A percentile compares a stretch with the other conserved stretches of the same genome.
These are phyloP conservation scores for Candida pseudoglaebosa DNA, from an alignment of 805 yeast species.

Conservation along the genomic window DNA sequence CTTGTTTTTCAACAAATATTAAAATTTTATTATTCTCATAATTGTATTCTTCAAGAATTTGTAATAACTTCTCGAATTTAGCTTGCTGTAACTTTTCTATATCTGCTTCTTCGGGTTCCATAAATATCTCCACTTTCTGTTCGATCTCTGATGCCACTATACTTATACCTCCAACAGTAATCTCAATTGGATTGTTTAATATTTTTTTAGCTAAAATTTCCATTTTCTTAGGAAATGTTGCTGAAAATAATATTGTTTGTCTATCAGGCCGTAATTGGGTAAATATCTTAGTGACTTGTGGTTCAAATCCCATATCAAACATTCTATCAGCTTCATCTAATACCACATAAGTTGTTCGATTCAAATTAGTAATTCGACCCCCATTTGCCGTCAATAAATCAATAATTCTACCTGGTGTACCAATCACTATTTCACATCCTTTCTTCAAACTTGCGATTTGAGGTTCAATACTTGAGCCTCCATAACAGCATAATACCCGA, in stretches of 20 bases:
- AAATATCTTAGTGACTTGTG: slow-evolving; percentile 82
- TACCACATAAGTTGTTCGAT: slow-evolving; percentile 74
- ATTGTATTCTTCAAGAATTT: slow-evolving; percentile 47
- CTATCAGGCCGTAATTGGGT: slow-evolving; percentile 76
- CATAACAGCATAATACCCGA: slow-evolving; percentile 79
- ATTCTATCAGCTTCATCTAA: slow-evolving; percentile 95
- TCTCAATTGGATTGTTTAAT: slow-evolving; percentile 63
- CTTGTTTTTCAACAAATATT: slow-evolving; percentile 85
- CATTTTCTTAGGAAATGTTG: slow-evolving; percentile 84
- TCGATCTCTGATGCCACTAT: slow-evolving; percentile 76
- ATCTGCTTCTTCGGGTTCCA: slow-evolving; percentile 42
- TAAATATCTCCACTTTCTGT: slow-evolving; percentile 66
- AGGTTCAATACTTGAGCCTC: slow-evolving; percentile 78
- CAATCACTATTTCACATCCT: slow-evolving; percentile 78
- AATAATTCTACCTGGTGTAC: slow-evolving; percentile 93
- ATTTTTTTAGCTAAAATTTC: slow-evolving; percentile 69
- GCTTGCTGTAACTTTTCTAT: slow-evolving; percentile 35
- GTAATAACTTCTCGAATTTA: slow-evolving; percentile 55
- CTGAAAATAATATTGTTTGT: slow-evolving; percentile 89
- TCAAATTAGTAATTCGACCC: slow-evolving; percentile 69
- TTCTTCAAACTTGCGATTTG: slow-evolving; percentile 79
- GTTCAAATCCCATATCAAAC: slow-evolving; percentile 97
- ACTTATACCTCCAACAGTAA: slow-evolving; percentile 75
- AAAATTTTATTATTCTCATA: slow-evolving; percentile 51
- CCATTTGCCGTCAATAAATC: slow-evolving; percentile 80